These are phyloP conservation scores for Sutorius eximius DNA, from an alignment of 1,284 basidiomycete genomes.

Conservation along the genomic window DNA sequence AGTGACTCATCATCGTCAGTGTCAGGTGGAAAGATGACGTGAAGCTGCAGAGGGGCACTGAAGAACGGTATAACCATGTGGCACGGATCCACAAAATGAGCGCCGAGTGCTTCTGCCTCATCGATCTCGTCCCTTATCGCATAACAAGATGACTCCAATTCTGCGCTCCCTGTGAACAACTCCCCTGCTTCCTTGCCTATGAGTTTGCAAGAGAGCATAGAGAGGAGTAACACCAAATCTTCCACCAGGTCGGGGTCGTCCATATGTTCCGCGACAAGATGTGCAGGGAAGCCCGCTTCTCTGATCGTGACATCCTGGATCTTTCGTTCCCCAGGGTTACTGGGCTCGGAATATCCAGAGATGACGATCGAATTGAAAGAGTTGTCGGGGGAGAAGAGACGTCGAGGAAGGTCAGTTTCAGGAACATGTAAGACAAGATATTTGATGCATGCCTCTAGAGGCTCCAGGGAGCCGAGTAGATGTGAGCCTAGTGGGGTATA, in stretches of 20 bases:
- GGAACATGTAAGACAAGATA: constrained; percentile 75
- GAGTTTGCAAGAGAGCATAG: constrained; percentile 50
- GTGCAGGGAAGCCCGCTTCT: constrained; percentile 81
- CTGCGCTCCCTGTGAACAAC: constrained; percentile 7
- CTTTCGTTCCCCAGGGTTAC: constrained; percentile 78
- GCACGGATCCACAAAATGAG: constrained; percentile 43
- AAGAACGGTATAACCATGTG: constrained; percentile 63
- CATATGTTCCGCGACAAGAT: constrained; percentile 62
- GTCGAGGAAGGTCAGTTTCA: constrained; percentile 74
- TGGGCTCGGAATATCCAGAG: constrained; percentile 56
- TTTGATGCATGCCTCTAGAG: constrained; percentile 71
- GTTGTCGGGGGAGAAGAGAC: constrained; percentile 60
- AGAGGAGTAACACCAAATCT: constrained; percentile 53
- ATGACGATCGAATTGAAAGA: constrained; percentile 71
- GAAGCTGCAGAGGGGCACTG: constrained; percentile 63
- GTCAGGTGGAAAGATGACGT: constrained; percentile 56
- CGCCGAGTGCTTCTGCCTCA: constrained; percentile 72
- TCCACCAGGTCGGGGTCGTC: constrained; percentile 40
- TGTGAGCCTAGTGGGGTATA: constrained; percentile 53
- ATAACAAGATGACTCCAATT: constrained; percentile 13
- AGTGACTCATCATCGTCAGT: constrained; percentile 54
- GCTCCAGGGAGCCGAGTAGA: constrained; percentile 48
- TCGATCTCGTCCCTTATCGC: constrained; percentile 41
- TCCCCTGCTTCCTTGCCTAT: constrained; percentile 41
- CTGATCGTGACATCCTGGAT: constrained; percentile 80